Evolutionary conservation across 805 yeast genomes (phyloP).

Genomic region (Maudiozyma saulgeensis): DNA sequence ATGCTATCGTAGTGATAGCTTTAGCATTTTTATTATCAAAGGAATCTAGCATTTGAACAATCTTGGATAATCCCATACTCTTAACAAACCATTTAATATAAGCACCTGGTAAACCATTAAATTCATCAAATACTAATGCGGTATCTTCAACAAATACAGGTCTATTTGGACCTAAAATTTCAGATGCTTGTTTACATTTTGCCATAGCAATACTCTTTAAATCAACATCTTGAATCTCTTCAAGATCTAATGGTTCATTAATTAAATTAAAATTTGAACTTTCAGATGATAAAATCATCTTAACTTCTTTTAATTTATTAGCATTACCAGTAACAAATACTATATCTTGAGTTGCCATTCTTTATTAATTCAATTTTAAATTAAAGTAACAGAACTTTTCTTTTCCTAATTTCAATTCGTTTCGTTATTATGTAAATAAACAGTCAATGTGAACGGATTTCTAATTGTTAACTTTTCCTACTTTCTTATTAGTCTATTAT

Average conservation of each 20-base stretch:
- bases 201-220: slow-evolving; percentile 71
- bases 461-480: too few species aligned
- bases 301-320: slow-evolving; percentile 79
- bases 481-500: too few species aligned
- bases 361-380: too few species aligned
- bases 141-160: slow-evolving; percentile 96
- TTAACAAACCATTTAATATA: slow-evolving; percentile 87
- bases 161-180: slow-evolving; percentile 43
- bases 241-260: slow-evolving; percentile 67
- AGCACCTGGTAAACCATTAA: slow-evolving; percentile 88
- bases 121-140: slow-evolving; percentile 73
- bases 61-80: slow-evolving; percentile 62
- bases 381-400: too few species aligned
- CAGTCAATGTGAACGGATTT: too few species aligned
- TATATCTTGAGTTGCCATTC: slow-evolving; percentile 25
- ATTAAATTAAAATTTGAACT: slow-evolving; percentile 31
- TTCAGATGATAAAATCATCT: slow-evolving; percentile 44
- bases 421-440: too few species aligned
- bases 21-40: slow-evolving; percentile 78
- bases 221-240: slow-evolving; percentile 81
- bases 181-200: slow-evolving; percentile 65
- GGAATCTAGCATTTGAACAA: slow-evolving; percentile 67
- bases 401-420: too few species aligned
- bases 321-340: slow-evolving; percentile 83
- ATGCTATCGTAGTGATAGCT: slow-evolving; percentile 90